Conservation (phyloP, 139 green algal species). For the Zygnema cylindricum region DNA sequence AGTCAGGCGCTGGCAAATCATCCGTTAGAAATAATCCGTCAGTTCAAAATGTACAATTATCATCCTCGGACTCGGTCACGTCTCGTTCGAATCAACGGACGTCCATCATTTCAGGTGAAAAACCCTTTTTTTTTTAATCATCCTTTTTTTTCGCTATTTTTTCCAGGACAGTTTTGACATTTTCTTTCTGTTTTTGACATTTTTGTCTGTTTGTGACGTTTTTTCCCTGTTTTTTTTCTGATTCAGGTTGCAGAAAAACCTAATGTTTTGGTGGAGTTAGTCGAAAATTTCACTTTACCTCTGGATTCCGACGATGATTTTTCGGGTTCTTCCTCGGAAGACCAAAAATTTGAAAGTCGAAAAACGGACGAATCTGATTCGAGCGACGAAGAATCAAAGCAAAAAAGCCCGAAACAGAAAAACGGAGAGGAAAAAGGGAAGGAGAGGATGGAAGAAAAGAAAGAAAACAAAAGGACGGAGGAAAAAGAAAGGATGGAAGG, state of each 20-base stretch:
- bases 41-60: no score
- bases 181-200: no score
- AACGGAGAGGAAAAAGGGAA: not conserved
- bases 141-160: no score
- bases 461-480: not conserved
- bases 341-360: not conserved
- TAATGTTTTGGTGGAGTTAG: slow-evolving; percentile 12
- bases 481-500: not conserved
- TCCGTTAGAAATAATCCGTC: no score
- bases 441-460: not conserved
- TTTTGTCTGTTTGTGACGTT: no score
- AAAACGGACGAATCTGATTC: not conserved
- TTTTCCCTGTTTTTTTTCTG: no score
- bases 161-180: no score
- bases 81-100: no score
- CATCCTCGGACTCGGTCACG: no score
- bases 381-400: not conserved
- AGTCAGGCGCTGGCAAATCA: no score
- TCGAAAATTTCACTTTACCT: not conserved
- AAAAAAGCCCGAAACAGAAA: not conserved
- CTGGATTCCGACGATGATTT: slow-evolving; percentile 17
- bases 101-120: no score
- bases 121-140: no score
- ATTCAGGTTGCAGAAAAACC: not conserved
- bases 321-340: not conserved